Evolutionary conservation across 345 rosid species (phyloP), one percentile per base, ranked within the genome.

Genomic region (Ceriops decandra): DNA sequence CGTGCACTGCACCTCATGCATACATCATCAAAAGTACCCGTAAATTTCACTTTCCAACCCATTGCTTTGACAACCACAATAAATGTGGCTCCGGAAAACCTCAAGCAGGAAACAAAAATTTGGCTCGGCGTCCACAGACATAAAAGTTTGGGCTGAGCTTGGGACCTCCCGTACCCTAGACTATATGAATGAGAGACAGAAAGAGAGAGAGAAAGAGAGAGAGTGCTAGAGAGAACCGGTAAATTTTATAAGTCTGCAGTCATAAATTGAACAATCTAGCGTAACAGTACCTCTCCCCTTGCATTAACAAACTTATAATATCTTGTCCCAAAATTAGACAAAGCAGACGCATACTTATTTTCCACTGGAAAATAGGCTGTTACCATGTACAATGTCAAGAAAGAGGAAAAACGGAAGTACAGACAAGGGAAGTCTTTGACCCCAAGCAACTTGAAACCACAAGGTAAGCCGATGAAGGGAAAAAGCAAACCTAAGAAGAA

Each of bases 331-430:
- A 78, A 75, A 76, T 69, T 67, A 1, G 38, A 49, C 70, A 62
- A 9, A 57, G 60, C 54, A 22, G 31, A 49, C 31, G 19, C 36
- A 46, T 6, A 26, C 57, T 72, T n/a, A n/a, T n/a, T n/a, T n/a
- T n/a, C n/a, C n/a, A n/a, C n/a, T 47, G 63, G 52, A n/a, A 67
- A 53, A 62, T 74, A 91, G 98, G 99, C 97, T n/a, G 68, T 95
- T 67, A 75, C 83, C 27, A 83, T 85, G 88, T 90, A 86, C 84
- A 95, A 87, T 33, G 88, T 78, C 72, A 91, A 90, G 82, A 90
- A 77, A 77, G 96, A 95, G 82, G 86, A 79, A 71, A 91, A 77
- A 72, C 64, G 63, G 60, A 82, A 65, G 74, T 72, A 73, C 52
- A 76, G 76, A 38, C 72, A 75, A 58, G 84, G 75, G 32, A 80